These are phyloP conservation scores for Zalaria sp. DNA, from an alignment of 2,329 filamentous ascomycete species.

Conservation along the genomic window DNA sequence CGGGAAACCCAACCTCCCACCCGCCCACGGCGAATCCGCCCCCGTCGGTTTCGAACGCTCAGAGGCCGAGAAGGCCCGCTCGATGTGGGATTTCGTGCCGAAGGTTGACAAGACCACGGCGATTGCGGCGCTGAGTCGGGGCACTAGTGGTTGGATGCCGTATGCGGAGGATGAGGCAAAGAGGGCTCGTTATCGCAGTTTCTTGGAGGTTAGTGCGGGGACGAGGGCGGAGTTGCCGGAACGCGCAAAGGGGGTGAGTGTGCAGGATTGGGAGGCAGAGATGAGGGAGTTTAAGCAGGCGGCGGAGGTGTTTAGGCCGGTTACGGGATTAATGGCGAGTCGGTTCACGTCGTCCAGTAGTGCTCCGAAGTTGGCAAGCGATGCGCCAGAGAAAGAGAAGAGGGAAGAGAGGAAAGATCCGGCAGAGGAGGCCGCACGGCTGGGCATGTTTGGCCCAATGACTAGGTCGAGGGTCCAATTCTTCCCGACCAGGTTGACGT, in stretches of 20 bases:
- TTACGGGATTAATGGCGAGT: constrained; percentile 83
- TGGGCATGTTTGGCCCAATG: constrained; percentile 88
- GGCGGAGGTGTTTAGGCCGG: constrained; percentile 74
- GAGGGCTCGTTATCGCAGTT: constrained; percentile 63
- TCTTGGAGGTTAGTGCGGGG: constrained; percentile 64
- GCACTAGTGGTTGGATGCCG: constrained; percentile 55
- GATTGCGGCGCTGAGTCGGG: constrained; percentile 30
- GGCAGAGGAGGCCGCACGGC: constrained; percentile 69
- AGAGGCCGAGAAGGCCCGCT: constrained; percentile 48
- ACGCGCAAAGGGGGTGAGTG: constrained; percentile 34
- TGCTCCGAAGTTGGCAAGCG: constrained; percentile 17
- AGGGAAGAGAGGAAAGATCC: constrained; percentile 43
- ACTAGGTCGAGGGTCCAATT: constrained; percentile 62
- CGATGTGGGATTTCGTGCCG: constrained; percentile 33
- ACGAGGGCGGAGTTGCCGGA: constrained; percentile 44
- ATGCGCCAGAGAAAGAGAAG: constrained; percentile 7
- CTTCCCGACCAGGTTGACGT: constrained; percentile 70
- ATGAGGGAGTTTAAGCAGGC: constrained; percentile 63
- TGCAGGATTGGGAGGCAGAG: constrained; percentile 69
- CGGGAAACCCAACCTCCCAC: constrained; percentile 63
- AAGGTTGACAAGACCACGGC: constrained; percentile 27
- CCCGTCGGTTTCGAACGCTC: constrained; percentile 50
- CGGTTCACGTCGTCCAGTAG: constrained; percentile 65
- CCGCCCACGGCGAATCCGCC: constrained; percentile 57
- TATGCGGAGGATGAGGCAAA: constrained; percentile 76